phyloP scores from a whole-genome alignment of 768 basidiomycete species.

The Serendipita indica region DNA sequence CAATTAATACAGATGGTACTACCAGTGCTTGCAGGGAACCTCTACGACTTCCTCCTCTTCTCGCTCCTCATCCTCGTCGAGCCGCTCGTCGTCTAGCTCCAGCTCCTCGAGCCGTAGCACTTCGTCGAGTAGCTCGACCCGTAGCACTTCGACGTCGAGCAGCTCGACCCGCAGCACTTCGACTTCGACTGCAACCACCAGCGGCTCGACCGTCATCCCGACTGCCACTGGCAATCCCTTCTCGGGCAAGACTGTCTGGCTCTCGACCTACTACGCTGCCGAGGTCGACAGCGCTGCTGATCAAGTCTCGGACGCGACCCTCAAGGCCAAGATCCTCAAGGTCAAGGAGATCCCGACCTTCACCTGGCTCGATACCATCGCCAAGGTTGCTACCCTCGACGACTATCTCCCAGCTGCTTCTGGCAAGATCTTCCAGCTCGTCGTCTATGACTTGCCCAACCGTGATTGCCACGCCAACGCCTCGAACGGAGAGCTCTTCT shows the following conservation, averaged over 20 bases:
- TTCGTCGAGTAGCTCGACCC: background rate
- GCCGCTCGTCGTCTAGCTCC: background rate
- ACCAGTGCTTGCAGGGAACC: background rate
- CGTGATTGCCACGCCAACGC: slow-evolving; percentile 52
- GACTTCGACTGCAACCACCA: slow-evolving; percentile 18
- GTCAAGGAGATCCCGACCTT: slow-evolving; percentile 48
- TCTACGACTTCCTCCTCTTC: background rate
- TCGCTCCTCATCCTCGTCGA: background rate
- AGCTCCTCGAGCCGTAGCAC: background rate
- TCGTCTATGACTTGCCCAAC: slow-evolving; percentile 42
- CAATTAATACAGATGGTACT: background rate
- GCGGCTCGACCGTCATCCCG: slow-evolving; percentile 21
- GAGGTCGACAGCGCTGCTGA: slow-evolving; percentile 39
- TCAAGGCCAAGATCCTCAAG: slow-evolving; percentile 34
- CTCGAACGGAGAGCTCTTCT: slow-evolving; percentile 51
- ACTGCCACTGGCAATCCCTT: slow-evolving; percentile 39
- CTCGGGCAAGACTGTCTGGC: slow-evolving; percentile 35
- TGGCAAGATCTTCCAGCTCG: slow-evolving; percentile 31
- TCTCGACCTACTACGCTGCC: slow-evolving; percentile 40
- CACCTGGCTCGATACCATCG: slow-evolving; percentile 43
- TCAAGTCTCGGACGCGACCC: slow-evolving; percentile 33
- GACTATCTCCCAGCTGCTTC: slow-evolving; percentile 42
- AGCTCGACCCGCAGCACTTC: slow-evolving; percentile 12
- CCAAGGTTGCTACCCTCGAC: slow-evolving; percentile 40
- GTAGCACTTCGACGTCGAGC: background rate